These are phyloP conservation scores for Fusarium marasasianum DNA, from an alignment of 2,329 filamentous ascomycete genomes.

Conservation along the genomic window DNA sequence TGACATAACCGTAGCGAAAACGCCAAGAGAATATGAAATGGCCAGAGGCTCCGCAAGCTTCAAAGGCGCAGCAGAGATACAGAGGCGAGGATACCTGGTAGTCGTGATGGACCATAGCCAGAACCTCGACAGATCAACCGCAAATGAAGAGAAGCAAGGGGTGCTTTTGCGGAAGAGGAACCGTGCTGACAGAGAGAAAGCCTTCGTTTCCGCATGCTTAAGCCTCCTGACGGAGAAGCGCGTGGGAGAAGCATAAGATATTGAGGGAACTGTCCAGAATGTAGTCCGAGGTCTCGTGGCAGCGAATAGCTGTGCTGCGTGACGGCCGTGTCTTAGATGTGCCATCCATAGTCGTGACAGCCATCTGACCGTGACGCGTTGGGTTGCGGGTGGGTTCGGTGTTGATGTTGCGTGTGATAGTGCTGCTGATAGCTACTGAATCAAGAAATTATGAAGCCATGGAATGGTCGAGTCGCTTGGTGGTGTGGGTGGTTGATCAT, in stretches of 20 bases:
- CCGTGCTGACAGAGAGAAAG: not conserved
- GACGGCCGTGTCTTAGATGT: constrained; percentile 41
- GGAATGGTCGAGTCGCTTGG: constrained; percentile 34
- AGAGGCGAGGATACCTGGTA: constrained; percentile 19
- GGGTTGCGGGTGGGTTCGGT: constrained; percentile 25
- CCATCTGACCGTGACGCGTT: constrained; percentile 24
- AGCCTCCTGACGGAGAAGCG: constrained; percentile 36
- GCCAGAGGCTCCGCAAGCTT: constrained; percentile 33
- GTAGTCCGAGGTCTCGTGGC: constrained; percentile 39
- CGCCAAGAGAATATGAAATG: constrained; percentile 23
- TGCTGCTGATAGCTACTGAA: constrained; percentile 22
- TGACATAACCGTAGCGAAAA: constrained; percentile 41
- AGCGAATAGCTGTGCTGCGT: constrained; percentile 36
- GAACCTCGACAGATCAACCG: constrained; percentile 18
- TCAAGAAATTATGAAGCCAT: constrained; percentile 27
- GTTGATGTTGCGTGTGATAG: constrained; percentile 25
- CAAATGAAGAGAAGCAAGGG: constrained; percentile 2
- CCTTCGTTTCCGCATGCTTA: constrained; percentile 17
- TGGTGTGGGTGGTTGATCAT: constrained; percentile 34
- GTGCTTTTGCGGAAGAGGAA: not conserved
- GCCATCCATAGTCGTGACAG: constrained; percentile 31
- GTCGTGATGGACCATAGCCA: constrained; percentile 34
- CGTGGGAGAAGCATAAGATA: constrained; percentile 30
- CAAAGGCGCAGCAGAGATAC: constrained; percentile 33
- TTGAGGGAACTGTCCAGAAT: constrained; percentile 27